Evolutionary conservation across 495 filamentous ascomycete genomes (phyloP), one percentile per base, ranked within the genome.

Genomic region (Astrocystis sublimbata): DNA sequence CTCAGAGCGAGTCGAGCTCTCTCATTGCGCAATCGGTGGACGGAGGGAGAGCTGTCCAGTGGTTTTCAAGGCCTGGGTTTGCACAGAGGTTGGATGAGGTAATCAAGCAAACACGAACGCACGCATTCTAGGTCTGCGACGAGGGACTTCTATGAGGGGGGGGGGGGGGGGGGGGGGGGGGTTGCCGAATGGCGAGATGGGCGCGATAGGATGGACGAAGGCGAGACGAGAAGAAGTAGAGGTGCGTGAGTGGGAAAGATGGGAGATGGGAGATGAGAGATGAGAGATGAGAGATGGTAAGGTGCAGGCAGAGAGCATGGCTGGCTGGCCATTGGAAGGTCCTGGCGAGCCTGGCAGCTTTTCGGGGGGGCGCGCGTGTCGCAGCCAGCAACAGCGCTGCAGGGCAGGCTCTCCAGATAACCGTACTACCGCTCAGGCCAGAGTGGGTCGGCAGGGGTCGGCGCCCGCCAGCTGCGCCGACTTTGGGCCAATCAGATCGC

Each of bases 381-480:
- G 61, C 61, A 63, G 33, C 51, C n/a, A 52, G 19, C 36, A 59
- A 19, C 56, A 49, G 46, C 58, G 38, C 46, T 53, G 46, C 46
- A 51, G 43, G n/a, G n/a, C n/a, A n/a, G n/a, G n/a, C n/a, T n/a
- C n/a, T n/a, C 13, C 8, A 23, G 17, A 7, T 10, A 7, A 12
- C 19, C 24, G 21, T 51, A 12, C 41, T 19, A 58, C 52, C 26
- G n/a, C 43, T 19, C 26, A 4, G 17, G 31, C n/a, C 17, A 50
- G 56, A 56, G 60, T 62, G 60, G 60, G 60, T 31, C 60, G 6
- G 68, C 70, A 70, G 65, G 49, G 70, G 42, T 65, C 70, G 70
- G n/a, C 61, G 46, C n/a, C 41, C 19, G 24, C 57, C 35, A 13
- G 50, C 35, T 21, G 46, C 53, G 53, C 53, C 35, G 65, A 19